These are phyloP conservation scores for Emmonsiellopsis sp. DNA, from an alignment of 2,329 filamentous ascomycete species.

Conservation along the genomic window DNA sequence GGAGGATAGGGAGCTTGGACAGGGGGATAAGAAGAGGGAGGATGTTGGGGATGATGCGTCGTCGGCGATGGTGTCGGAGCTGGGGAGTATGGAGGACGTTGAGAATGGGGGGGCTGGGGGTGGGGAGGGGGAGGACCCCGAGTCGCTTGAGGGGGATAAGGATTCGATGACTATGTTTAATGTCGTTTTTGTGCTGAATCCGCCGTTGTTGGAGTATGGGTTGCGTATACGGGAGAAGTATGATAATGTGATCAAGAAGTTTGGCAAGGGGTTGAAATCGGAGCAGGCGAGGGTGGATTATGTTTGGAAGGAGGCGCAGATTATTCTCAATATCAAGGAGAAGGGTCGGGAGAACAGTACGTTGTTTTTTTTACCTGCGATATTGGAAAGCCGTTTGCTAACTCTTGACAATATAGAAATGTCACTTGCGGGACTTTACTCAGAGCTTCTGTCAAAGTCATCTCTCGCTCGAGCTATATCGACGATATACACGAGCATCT, in stretches of 20 bases:
- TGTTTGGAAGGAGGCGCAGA: constrained; percentile 82
- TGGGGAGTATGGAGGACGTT: constrained; percentile 17
- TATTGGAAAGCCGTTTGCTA: constrained; percentile 5
- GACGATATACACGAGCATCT: constrained; percentile 71
- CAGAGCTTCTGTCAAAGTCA: constrained; percentile 48
- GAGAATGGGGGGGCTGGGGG: constrained; percentile 15
- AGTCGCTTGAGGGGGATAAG: constrained; percentile 30
- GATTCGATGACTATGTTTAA: constrained; percentile 93
- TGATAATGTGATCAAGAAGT: constrained; percentile 79
- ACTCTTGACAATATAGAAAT: constrained; percentile 17
- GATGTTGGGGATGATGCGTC: neutral
- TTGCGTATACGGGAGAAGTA: constrained; percentile 69
- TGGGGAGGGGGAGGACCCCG: constrained; percentile 13
- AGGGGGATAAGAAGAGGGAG: constrained; percentile 25
- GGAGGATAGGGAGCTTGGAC: constrained; percentile 25
- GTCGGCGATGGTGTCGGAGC: neutral
- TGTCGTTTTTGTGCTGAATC: constrained; percentile 82
- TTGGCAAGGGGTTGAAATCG: constrained; percentile 86
- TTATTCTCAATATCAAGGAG: constrained; percentile 70
- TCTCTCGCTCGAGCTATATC: constrained; percentile 74
- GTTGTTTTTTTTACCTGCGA: constrained; percentile 2
- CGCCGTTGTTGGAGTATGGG: constrained; percentile 67
- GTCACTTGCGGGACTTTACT: constrained; percentile 29
- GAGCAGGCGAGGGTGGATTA: constrained; percentile 85
- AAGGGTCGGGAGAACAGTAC: constrained; percentile 57